Conservation (phyloP, 2,329 filamentous ascomycete species). For the Monosporascus ibericus region DNA sequence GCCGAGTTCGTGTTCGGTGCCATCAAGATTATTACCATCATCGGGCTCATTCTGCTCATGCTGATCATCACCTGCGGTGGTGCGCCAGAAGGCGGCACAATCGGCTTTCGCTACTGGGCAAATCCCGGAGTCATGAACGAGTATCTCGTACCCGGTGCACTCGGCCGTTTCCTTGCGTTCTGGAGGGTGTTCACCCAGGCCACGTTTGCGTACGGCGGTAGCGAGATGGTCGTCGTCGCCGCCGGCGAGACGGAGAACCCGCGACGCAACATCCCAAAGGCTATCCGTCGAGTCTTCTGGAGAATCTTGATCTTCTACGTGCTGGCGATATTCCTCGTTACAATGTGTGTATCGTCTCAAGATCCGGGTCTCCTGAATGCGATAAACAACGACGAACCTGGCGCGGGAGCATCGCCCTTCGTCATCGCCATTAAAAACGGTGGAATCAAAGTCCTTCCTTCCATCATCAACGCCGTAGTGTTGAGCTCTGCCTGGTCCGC, state of each 20-base stretch:
- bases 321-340: conserved; percentile 49
- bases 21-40: conserved; percentile 42
- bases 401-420: conserved; percentile 45
- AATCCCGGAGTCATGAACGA: conserved; percentile 37
- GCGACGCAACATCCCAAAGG: conserved; percentile 54
- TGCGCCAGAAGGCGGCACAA: conserved; percentile 33
- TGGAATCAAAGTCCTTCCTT: conserved; percentile 53
- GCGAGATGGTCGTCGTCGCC: conserved; percentile 34
- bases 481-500: conserved; percentile 35
- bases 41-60: conserved; percentile 44
- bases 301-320: conserved; percentile 62
- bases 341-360: conserved; percentile 26
- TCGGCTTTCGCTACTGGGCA: conserved; percentile 40
- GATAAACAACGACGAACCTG: conserved; percentile 18
- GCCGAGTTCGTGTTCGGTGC: conserved; percentile 46
- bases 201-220: conserved; percentile 42
- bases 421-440: conserved; percentile 59
- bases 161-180: conserved; percentile 37
- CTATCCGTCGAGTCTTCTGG: conserved; percentile 64
- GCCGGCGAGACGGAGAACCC: conserved; percentile 58
- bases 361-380: conserved; percentile 26
- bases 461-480: conserved; percentile 63
- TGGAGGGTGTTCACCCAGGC: conserved; percentile 41
- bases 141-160: conserved; percentile 30
- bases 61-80: conserved; percentile 44